Conservation (phyloP, 129 eudicot species). For the Saposhnikovia divaricata region DNA sequence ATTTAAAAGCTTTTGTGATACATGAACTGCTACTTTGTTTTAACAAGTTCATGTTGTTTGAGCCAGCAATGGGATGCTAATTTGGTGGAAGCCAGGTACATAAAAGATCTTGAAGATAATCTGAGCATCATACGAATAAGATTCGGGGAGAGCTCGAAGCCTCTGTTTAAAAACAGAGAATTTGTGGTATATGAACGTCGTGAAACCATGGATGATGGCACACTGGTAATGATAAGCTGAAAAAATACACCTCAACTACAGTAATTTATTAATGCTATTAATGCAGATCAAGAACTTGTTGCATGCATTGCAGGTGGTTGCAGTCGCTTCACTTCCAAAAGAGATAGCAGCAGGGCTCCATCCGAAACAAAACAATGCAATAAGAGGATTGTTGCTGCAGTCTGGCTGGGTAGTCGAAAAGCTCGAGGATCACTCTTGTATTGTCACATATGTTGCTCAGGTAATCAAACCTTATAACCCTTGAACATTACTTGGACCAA, state of each 20-base stretch:
- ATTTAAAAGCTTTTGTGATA: background rate
- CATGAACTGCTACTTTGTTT: background rate
- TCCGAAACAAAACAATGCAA: constrained; percentile 77
- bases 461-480: constrained; percentile 19
- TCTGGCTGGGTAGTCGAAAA: constrained; percentile 99
- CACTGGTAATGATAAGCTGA: constrained; percentile 32
- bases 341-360: constrained; percentile 89
- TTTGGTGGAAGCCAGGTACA: constrained; percentile 82
- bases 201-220: constrained; percentile 94
- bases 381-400: constrained; percentile 74
- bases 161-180: constrained; percentile 82
- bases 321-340: constrained; percentile 97
- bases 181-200: constrained; percentile 86
- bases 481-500: background rate
- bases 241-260: background rate
- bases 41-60: background rate
- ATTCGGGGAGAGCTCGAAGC: constrained; percentile 80
- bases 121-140: constrained; percentile 68
- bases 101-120: constrained; percentile 77
- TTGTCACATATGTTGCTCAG: constrained; percentile 93
- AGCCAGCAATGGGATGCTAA: constrained; percentile 90
- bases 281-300: background rate
- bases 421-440: constrained; percentile 72
- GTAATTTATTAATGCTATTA: too few species aligned
- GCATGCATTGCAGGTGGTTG: constrained; percentile 57